Evolutionary conservation across 768 basidiomycete genomes (phyloP), one percentile per base, ranked within the genome.

Genomic region (Scleroderma citrinum): DNA sequence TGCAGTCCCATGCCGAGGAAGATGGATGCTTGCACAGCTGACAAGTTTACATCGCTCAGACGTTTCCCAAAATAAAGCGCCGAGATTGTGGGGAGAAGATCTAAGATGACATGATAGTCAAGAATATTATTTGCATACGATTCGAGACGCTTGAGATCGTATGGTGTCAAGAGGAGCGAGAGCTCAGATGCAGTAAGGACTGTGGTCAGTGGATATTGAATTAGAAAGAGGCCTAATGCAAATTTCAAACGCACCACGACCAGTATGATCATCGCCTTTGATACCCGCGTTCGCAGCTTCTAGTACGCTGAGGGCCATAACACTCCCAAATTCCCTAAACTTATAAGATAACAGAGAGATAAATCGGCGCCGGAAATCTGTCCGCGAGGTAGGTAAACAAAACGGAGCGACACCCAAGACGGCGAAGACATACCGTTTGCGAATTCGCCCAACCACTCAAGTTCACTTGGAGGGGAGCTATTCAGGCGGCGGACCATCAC

Each of bases 71-170:
- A 99, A 70, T 86, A 95, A 13, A 97, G 73, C n/a, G 76, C 69
- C 3, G 92, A 82, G 32, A 92, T 69, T 1, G 73, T 77, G 0
- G 96, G 95, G 14, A 99, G 75, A 21, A 98, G 75, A 65, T 99
- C 96, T 35, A 98, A 76, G 49, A 98, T 80, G 57, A 95, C 92
- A 62, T 98, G 96, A 59, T 95, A 97, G 67, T 98, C 96, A 36
- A 98, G 76, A 81, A 87, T 85, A 62, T 92, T 92, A 65, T 96
- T 93, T 1, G 92, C 87, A 56, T 99, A 99, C 5, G 95, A 89
- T 58, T 94, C 88, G 13, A 99, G 77, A 1, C 96, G 85, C 66
- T 98, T 97, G 58, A 98, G 76, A 66, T 98, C 96, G 64, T 95
- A 98, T 0, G 96, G 92, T 0, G 91, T 85, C 48, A 94, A 64